These are phyloP conservation scores for Salix caprea DNA, from an alignment of 345 rosid species.

Conservation along the genomic window DNA sequence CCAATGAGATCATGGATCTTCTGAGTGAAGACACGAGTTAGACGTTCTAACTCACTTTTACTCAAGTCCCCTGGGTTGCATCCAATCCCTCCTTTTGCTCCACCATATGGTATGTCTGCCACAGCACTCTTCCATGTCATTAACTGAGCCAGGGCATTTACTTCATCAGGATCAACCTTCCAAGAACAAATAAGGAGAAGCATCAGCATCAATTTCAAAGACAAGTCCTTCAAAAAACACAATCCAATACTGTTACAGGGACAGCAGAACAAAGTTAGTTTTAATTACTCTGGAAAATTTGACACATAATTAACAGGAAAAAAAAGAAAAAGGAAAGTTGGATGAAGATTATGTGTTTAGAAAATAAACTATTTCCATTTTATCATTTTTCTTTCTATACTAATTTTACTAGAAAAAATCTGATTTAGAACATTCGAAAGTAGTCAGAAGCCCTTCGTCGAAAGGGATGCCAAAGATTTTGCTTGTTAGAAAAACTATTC, in stretches of 20 bases:
- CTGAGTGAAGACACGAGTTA: slow-evolving; percentile 94
- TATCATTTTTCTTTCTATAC: background rate
- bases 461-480: background rate
- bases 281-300: background rate
- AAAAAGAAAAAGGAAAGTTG: background rate
- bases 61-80: slow-evolving; percentile 68
- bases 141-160: slow-evolving; percentile 90
- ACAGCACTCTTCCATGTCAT: slow-evolving; percentile 99
- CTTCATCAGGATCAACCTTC: slow-evolving; percentile 97
- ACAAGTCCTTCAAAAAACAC: background rate
- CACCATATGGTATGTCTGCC: slow-evolving; percentile 91
- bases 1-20: slow-evolving; percentile 97
- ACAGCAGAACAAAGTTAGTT: background rate
- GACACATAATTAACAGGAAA: background rate
- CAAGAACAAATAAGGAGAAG: slow-evolving; percentile 1
- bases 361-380: no score
- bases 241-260: background rate
- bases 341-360: background rate
- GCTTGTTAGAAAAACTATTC: background rate
- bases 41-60: slow-evolving; percentile 71
- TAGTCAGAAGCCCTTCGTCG: background rate
- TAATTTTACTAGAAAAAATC: background rate
- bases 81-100: slow-evolving; percentile 97
- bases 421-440: background rate
- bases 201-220: background rate